These are phyloP conservation scores for Globomyces pollinis-pini DNA, from an alignment of 192 early-diverging fungal species.

Conservation along the genomic window DNA sequence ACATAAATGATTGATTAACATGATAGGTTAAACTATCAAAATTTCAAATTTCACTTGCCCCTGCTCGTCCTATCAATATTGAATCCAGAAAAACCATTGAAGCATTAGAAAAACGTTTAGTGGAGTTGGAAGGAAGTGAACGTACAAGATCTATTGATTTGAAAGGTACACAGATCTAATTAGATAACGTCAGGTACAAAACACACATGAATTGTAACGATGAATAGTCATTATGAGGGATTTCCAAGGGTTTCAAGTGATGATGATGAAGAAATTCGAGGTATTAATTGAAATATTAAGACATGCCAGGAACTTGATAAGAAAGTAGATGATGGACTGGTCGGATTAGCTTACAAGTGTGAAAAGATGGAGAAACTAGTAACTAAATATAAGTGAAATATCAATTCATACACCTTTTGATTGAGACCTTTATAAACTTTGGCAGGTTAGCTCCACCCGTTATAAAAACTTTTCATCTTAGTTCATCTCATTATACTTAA, in stretches of 20 bases:
- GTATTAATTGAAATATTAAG: too few relatives aligned
- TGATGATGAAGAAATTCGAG: conserved; percentile 39
- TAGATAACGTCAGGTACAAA: too few relatives aligned
- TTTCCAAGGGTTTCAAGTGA: conserved; percentile 36
- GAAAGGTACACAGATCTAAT: conserved; percentile 25
- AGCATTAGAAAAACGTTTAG: conserved; percentile 36
- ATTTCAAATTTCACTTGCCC: conserved; percentile 31
- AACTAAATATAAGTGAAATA: conserved; percentile 17
- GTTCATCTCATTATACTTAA: too few relatives aligned
- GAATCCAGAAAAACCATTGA: conserved; percentile 31
- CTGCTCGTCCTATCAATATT: conserved; percentile 32
- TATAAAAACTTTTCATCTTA: too few relatives aligned
- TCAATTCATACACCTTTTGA: neutral
- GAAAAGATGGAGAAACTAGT: conserved; percentile 40
- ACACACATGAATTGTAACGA: too few relatives aligned
- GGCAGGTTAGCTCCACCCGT: too few relatives aligned
- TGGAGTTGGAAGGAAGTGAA: conserved; percentile 38
- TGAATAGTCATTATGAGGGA: conserved; percentile 36
- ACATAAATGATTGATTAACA: neutral
- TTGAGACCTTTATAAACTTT: too few relatives aligned
- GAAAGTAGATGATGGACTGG: conserved; percentile 35
- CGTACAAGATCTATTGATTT: conserved; percentile 44
- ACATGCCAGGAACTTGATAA: conserved; percentile 40
- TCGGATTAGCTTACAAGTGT: conserved; percentile 32
- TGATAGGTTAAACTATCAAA: conserved; percentile 37